Percentiles rank a stretch among this genome's conserved stretches.
phyloP scores from a whole-genome alignment of 441 rosid species.

The Eruca vesicaria region DNA sequence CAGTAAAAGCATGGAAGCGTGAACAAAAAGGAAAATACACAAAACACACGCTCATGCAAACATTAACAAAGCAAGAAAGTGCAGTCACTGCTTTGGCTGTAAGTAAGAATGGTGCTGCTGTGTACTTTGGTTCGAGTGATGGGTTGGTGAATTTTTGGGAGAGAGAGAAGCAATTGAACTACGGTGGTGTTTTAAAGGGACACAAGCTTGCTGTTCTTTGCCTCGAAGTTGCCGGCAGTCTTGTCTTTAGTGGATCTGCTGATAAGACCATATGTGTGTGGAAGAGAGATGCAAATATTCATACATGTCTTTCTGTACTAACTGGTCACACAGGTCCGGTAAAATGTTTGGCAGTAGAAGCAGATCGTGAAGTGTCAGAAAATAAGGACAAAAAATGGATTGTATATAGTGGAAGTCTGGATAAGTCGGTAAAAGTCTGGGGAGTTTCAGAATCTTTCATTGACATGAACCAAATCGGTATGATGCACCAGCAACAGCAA shows the following conservation, averaged over 20 bases:
- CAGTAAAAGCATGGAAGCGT: constrained; percentile 79
- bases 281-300: constrained; percentile 68
- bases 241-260: constrained; percentile 91
- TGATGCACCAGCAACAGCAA: constrained; percentile 39
- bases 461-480: constrained; percentile 42
- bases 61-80: constrained; percentile 71
- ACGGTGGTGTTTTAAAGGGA: constrained; percentile 77
- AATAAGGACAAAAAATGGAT: constrained; percentile 57
- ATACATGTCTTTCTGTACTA: constrained; percentile 77
- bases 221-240: constrained; percentile 62
- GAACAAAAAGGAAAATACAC: constrained; percentile 53
- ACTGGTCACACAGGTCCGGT: constrained; percentile 95
- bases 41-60: constrained; percentile 55
- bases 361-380: constrained; percentile 46
- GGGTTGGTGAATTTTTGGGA: constrained; percentile 88
- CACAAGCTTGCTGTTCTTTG: constrained; percentile 88
- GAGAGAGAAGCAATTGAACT: constrained; percentile 56
- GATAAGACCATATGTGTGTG: constrained; percentile 94
- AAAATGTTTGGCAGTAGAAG: constrained; percentile 83
- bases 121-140: constrained; percentile 91
- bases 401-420: constrained; percentile 88
- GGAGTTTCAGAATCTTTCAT: constrained; percentile 69
- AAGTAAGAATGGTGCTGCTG: constrained; percentile 42
- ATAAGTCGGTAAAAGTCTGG: constrained; percentile 94
- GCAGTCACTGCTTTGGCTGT: constrained; percentile 87